These are phyloP conservation scores for Irpex sp. DNA, from an alignment of 1,284 basidiomycete species.

Conservation along the genomic window DNA sequence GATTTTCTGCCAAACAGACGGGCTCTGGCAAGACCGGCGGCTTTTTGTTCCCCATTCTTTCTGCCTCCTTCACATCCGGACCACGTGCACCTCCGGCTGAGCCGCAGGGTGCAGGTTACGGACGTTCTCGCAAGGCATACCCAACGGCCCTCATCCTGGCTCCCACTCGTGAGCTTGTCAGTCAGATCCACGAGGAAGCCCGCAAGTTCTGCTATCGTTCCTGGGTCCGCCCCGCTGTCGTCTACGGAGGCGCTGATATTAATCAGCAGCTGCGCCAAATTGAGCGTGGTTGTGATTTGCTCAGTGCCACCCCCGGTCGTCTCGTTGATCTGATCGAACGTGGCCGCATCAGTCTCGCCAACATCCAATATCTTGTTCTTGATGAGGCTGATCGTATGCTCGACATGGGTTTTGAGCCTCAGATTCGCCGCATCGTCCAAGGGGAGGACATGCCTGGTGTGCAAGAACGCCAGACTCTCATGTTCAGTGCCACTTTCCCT, in stretches of 20 bases:
- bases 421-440: slow-evolving; percentile 97
- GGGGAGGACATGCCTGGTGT: slow-evolving; percentile 97
- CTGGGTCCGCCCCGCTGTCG: slow-evolving; percentile 98
- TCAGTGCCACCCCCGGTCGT: slow-evolving; percentile 98
- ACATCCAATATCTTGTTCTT: slow-evolving; percentile 96
- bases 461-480: slow-evolving; percentile 92
- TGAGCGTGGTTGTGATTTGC: slow-evolving; percentile 95
- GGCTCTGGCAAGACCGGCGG: slow-evolving; percentile 99
- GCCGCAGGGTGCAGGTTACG: slow-evolving; percentile 45
- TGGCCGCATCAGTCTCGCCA: slow-evolving; percentile 92
- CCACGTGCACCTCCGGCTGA: slow-evolving; percentile 67
- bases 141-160: slow-evolving; percentile 96
- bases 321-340: slow-evolving; percentile 98
- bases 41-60: slow-evolving; percentile 99
- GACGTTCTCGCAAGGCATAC: slow-evolving; percentile 83
- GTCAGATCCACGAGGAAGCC: slow-evolving; percentile 99
- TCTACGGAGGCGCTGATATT: slow-evolving; percentile 99
- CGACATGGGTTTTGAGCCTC: slow-evolving; percentile 99
- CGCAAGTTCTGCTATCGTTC: slow-evolving; percentile 99
- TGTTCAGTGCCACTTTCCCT: slow-evolving; percentile 99
- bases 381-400: slow-evolving; percentile 99
- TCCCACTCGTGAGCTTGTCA: slow-evolving; percentile 97
- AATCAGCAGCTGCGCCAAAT: slow-evolving; percentile 90
- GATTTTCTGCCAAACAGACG: slow-evolving; percentile 55
- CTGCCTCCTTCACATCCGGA: slow-evolving; percentile 85